A percentile compares a stretch with the other conserved stretches of the same genome.
These are phyloP conservation scores for Sclerotinia glacialis DNA, from an alignment of 2,329 filamentous ascomycete species.

Conservation along the genomic window DNA sequence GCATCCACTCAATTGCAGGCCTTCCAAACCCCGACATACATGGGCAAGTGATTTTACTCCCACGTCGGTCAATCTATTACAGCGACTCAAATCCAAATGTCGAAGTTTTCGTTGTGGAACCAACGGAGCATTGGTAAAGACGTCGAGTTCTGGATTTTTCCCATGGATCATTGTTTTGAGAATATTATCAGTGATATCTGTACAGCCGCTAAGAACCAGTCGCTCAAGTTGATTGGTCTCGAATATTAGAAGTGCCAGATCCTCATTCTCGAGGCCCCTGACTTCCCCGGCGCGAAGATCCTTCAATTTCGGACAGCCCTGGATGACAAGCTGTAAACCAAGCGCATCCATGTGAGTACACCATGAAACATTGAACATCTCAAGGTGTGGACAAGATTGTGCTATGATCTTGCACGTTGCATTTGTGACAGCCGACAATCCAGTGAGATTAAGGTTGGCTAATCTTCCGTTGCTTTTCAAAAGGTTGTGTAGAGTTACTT, in stretches of 20 bases:
- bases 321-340: conserved; percentile 70
- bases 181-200: conserved; percentile 71
- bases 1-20: conserved; percentile 78
- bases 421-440: conserved; percentile 76
- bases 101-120: conserved; percentile 76
- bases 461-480: conserved; percentile 71
- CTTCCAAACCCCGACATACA: conserved; percentile 76
- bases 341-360: conserved; percentile 80
- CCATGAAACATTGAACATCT: conserved; percentile 88
- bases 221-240: conserved; percentile 76
- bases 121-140: conserved; percentile 71
- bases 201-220: conserved; percentile 77
- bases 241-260: conserved; percentile 73
- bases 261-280: conserved; percentile 70
- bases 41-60: conserved; percentile 71
- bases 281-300: conserved; percentile 84
- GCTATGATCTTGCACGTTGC: conserved; percentile 83
- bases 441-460: conserved; percentile 82
- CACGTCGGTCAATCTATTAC: conserved; percentile 66
- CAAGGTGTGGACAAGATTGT: conserved; percentile 74
- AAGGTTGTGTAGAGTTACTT: conserved; percentile 73
- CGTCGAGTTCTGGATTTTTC: conserved; percentile 71
- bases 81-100: conserved; percentile 82
- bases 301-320: conserved; percentile 67
- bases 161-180: conserved; percentile 75